phyloP scores from a whole-genome alignment of 176 grass and related monocot species.

The Aegilops umbellulata region DNA sequence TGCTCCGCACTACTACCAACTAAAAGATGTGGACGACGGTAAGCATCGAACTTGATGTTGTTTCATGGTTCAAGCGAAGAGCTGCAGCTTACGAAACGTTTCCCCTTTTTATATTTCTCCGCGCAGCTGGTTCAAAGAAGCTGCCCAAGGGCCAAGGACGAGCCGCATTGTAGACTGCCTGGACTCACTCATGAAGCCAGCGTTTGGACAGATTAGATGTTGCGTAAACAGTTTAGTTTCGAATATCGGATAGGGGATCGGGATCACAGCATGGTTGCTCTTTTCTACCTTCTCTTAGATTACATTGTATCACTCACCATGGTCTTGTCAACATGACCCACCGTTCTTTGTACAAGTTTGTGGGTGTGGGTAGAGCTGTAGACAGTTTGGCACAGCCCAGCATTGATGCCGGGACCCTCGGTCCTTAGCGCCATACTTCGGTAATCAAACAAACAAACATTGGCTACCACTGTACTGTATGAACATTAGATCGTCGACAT shows the following conservation, averaged over 20 bases:
- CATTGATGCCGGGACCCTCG: background rate
- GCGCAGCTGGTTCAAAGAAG: constrained; percentile 74
- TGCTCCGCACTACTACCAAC: constrained; percentile 90
- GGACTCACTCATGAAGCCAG: background rate
- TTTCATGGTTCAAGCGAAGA: background rate
- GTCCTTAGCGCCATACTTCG: too few relatives aligned
- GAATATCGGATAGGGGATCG: background rate
- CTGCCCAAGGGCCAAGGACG: constrained; percentile 64
- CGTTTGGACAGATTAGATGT: background rate
- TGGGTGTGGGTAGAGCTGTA: background rate
- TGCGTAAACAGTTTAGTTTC: background rate
- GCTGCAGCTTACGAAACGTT: background rate
- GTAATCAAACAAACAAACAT: too few relatives aligned
- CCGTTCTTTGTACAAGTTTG: constrained; percentile 12
- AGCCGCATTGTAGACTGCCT: constrained; percentile 46
- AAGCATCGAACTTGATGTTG: constrained; percentile 15
- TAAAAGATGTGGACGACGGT: constrained; percentile 94
- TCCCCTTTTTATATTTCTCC: background rate
- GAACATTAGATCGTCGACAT: too few relatives aligned
- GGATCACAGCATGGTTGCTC: background rate
- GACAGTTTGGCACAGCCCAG: background rate
- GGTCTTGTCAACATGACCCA: background rate
- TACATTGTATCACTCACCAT: background rate
- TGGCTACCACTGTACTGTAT: too few relatives aligned
- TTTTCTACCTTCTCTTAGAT: background rate